These are phyloP conservation scores for Leccinum barrowsii DNA, from an alignment of 768 basidiomycete genomes.

Conservation along the genomic window DNA sequence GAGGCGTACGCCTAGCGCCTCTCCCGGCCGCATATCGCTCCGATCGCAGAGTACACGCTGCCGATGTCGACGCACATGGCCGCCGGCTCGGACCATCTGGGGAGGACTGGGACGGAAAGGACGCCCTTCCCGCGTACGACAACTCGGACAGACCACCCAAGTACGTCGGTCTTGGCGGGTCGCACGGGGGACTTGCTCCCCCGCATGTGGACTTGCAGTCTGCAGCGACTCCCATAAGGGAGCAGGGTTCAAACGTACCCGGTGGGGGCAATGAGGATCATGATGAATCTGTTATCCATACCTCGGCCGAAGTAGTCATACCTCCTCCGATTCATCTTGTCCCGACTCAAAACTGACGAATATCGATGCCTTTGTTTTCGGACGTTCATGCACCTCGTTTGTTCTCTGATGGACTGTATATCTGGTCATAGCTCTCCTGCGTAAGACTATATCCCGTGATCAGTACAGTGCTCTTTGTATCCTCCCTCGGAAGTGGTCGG, in stretches of 20 bases:
- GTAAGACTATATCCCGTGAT: neutral
- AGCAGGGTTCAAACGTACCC: neutral
- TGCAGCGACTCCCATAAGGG: neutral
- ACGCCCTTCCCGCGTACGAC: constrained; percentile 47
- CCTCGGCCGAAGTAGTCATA: neutral
- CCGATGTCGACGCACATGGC: constrained; percentile 40
- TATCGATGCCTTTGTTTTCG: neutral
- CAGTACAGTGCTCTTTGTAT: neutral
- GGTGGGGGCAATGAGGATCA: neutral
- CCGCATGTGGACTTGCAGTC: neutral
- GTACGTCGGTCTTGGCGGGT: constrained; percentile 32
- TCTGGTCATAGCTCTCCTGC: neutral
- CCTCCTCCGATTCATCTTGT: neutral
- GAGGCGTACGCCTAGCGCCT: constrained; percentile 15
- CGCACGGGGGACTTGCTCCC: neutral
- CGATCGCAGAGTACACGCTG: constrained; percentile 28
- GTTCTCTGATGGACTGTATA: neutral
- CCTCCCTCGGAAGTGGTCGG: neutral
- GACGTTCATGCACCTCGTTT: neutral
- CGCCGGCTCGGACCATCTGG: constrained; percentile 34
- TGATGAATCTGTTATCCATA: neutral
- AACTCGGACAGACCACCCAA: constrained; percentile 44
- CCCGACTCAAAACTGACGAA: constrained; percentile 7
- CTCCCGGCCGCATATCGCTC: constrained; percentile 21
- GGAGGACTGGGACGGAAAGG: constrained; percentile 39